phyloP scores from a whole-genome alignment of 2,329 filamentous ascomycete species.

The Sordariomycetes sp. region DNA sequence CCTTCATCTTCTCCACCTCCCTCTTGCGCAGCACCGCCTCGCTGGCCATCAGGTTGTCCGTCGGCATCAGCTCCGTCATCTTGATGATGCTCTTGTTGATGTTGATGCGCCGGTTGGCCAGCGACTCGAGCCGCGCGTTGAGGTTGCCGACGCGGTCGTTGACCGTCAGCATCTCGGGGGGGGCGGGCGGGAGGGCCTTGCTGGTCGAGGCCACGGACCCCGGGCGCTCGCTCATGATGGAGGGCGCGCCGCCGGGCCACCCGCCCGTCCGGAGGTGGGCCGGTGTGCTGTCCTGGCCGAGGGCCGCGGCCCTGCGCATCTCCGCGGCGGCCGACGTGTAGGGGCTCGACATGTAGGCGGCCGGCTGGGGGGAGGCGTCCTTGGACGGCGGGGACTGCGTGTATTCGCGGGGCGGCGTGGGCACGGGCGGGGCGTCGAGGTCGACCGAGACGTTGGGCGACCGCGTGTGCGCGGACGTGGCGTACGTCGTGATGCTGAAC shows the following conservation, averaged over 20 bases:
- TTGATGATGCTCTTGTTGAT: conserved; percentile 63
- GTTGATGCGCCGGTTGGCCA: conserved; percentile 59
- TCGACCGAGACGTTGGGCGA: conserved; percentile 26
- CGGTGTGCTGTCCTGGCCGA: not conserved
- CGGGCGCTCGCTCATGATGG: not conserved
- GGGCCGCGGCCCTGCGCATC: not conserved
- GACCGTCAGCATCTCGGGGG: conserved; percentile 44
- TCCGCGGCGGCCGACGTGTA: not conserved
- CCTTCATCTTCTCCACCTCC: conserved; percentile 50
- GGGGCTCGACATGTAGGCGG: not conserved
- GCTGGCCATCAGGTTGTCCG: conserved; percentile 56
- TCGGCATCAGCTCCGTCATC: conserved; percentile 68
- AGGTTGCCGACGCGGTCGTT: conserved; percentile 57
- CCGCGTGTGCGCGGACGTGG: conserved; percentile 35
- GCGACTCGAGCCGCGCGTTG: conserved; percentile 52
- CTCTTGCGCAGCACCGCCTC: conserved; percentile 49
- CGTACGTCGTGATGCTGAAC: conserved; percentile 55
- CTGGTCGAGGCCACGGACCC: conserved; percentile 21
- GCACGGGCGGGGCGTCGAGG: conserved; percentile 23
- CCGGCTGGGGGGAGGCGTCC: not conserved
- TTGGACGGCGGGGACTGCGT: not conserved
- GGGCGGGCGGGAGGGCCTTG: conserved; percentile 52
- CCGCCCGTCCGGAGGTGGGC: not conserved
- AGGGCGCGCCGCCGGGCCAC: not conserved
- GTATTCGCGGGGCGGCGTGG: conserved; percentile 11